Evolutionary conservation across 129 eudicot species (phyloP).

Genomic region (Tagetes patula): DNA sequence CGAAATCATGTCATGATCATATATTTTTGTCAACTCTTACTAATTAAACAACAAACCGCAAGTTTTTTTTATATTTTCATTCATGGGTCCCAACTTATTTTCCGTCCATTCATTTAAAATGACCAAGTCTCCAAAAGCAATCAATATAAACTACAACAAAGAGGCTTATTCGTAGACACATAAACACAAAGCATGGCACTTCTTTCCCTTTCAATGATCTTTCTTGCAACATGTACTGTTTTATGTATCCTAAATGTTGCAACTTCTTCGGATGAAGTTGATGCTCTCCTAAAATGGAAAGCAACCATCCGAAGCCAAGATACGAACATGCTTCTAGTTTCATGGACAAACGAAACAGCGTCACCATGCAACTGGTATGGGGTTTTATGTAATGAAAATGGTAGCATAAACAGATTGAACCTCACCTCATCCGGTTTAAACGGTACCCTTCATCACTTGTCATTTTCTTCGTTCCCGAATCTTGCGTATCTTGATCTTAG

Average conservation of each 20-base stretch:
- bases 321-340: constrained; percentile 12
- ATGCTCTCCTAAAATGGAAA: constrained; percentile 40
- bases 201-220: neutral
- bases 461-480: constrained; percentile 27
- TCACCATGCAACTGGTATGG: constrained; percentile 39
- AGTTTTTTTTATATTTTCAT: no score
- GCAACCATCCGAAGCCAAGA: constrained; percentile 19
- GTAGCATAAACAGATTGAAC: constrained; percentile 18
- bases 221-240: neutral
- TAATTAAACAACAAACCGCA: no score
- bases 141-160: neutral
- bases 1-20: no score
- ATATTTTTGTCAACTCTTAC: no score
- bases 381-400: constrained; percentile 28
- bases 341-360: constrained; percentile 10
- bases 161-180: neutral
- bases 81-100: no score
- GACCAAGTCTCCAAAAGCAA: neutral
- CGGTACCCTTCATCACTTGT: constrained; percentile 26
- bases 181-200: neutral
- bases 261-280: constrained; percentile 20
- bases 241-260: neutral
- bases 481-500: constrained; percentile 26
- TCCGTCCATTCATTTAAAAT: no score
- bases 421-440: constrained; percentile 7